Conservation (phyloP, 257 asterid species). For the Rhazya stricta region DNA sequence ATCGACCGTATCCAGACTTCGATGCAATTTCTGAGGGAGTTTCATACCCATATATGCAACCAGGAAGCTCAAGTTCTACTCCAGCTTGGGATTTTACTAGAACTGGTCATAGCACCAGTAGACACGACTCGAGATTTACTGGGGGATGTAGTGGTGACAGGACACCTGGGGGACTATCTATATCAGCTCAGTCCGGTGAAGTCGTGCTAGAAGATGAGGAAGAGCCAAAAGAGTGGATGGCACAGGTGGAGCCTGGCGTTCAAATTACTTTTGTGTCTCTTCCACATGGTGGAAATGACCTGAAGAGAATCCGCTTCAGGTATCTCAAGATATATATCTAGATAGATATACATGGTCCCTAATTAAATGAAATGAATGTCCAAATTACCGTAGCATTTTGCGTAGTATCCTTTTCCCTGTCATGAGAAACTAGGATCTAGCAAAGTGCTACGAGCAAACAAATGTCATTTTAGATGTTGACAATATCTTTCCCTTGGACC, state of each 20-base stretch:
- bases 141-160: slow-evolving; percentile 27
- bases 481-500: slow-evolving; percentile 4
- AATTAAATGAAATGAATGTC: background rate
- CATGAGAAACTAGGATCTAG: background rate
- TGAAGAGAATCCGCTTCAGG: slow-evolving; percentile 88
- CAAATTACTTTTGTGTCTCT: slow-evolving; percentile 80
- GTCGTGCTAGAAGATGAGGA: slow-evolving; percentile 56
- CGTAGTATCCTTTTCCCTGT: too few relatives aligned
- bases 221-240: slow-evolving; percentile 70
- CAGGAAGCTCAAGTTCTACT: slow-evolving; percentile 70
- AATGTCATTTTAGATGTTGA: background rate
- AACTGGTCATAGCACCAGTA: slow-evolving; percentile 27
- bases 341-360: too few relatives aligned
- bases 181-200: slow-evolving; percentile 43
- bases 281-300: slow-evolving; percentile 81
- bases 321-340: slow-evolving; percentile 13
- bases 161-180: slow-evolving; percentile 38
- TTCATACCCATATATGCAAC: slow-evolving; percentile 45
- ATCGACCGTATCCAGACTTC: slow-evolving; percentile 55
- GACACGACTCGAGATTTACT: slow-evolving; percentile 42
- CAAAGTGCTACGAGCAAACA: background rate
- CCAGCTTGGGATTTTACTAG: slow-evolving; percentile 78
- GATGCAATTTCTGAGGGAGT: slow-evolving; percentile 67
- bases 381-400: background rate
- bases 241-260: slow-evolving; percentile 94